Conservation (phyloP, 2,329 filamentous ascomycete species). For the Rugonectria rugulosa region DNA sequence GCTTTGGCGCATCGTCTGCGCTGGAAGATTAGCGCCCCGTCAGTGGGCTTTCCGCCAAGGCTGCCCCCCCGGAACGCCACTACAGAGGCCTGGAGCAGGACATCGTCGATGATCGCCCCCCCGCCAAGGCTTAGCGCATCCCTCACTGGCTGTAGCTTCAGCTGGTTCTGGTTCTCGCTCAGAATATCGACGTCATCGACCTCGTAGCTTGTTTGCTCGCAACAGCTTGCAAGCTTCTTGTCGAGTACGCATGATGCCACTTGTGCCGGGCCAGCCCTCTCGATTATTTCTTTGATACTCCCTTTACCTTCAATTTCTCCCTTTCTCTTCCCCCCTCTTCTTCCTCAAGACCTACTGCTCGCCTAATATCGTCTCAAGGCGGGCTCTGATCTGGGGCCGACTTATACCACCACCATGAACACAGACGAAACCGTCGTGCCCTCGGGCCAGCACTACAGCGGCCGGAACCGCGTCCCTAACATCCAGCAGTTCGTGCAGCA, state of each 20-base stretch:
- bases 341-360: neutral
- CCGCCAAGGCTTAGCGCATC: constrained; percentile 5
- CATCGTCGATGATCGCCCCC: constrained; percentile 2
- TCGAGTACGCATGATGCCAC: neutral
- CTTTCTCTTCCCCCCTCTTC: neutral
- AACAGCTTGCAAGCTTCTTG: constrained; percentile 23
- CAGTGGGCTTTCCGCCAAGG: neutral
- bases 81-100: neutral
- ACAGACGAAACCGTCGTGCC: constrained; percentile 51
- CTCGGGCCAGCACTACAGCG: constrained; percentile 78
- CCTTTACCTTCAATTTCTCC: no score
- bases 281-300: neutral
- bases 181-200: constrained; percentile 37
- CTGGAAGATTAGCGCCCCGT: neutral
- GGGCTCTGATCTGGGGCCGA: constrained; percentile 9
- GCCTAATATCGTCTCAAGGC: neutral
- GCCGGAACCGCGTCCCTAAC: constrained; percentile 83
- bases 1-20: no score
- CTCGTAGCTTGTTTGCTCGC: constrained; percentile 19
- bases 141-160: constrained; percentile 1
- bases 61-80: neutral
- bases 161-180: constrained; percentile 6
- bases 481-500: constrained; percentile 83
- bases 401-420: constrained; percentile 45
- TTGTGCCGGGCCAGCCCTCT: neutral